These are phyloP conservation scores for Rhodotorula sp. DNA, from an alignment of 1,284 basidiomycete genomes.

Conservation along the genomic window DNA sequence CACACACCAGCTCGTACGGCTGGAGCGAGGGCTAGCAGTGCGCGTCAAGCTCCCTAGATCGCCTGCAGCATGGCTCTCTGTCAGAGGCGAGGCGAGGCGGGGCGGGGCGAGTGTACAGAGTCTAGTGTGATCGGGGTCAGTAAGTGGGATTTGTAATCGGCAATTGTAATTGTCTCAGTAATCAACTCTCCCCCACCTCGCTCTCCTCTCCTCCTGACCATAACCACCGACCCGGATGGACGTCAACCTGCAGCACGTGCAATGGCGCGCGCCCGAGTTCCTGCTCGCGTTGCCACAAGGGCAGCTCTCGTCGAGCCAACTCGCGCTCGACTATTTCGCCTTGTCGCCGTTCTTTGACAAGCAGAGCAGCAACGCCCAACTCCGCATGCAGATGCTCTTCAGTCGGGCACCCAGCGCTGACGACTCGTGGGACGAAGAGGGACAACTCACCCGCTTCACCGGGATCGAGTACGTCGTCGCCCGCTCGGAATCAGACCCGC, in stretches of 20 bases:
- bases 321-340: conserved; percentile 80
- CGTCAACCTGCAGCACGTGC: conserved; percentile 36
- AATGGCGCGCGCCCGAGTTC: conserved; percentile 45
- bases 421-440: conserved; percentile 64
- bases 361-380: conserved; percentile 79
- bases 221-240: background rate
- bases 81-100: too few relatives aligned
- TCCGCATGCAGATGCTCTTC: conserved; percentile 71
- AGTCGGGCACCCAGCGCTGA: conserved; percentile 54
- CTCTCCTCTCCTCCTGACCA: background rate
- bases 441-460: conserved; percentile 75
- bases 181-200: background rate
- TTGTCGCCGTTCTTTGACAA: conserved; percentile 86
- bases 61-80: too few relatives aligned
- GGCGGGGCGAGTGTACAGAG: too few relatives aligned
- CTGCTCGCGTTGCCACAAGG: conserved; percentile 36
- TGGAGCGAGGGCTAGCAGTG: too few relatives aligned
- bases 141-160: background rate
- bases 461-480: conserved; percentile 80
- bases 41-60: too few relatives aligned
- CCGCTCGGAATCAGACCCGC: conserved; percentile 65
- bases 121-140: too few relatives aligned
- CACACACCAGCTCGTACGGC: too few relatives aligned
- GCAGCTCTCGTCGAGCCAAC: conserved; percentile 52
- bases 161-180: background rate